Base-by-base conservation (phyloP, 1,284 basidiomycete species). In the Ganoderma meredithae region DNA sequence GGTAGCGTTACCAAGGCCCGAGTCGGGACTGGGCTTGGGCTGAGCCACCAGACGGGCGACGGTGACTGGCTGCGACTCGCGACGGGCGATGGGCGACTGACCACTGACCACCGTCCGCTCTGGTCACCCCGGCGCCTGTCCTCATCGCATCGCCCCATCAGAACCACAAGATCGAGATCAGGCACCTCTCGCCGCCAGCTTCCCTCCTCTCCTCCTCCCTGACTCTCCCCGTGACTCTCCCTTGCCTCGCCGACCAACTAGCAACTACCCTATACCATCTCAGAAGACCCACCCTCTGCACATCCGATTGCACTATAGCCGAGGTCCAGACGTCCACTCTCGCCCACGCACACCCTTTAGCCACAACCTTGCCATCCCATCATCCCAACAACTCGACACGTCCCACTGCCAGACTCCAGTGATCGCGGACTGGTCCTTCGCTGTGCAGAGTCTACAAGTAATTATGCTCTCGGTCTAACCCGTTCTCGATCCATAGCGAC, bases 151-250 rank as follows among this genome's bases (percentile, higher is more conserved):
- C 43, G 17, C 33, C 55, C 25, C 39, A 62, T 62, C 65, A 56
- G 65, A 56, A 62, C 61, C 41, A 52, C 47, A 7, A 22, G 36
- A 63, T 64, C 56, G 66, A 64, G 66, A 67, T 67, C 66, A 67
- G 62, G 66, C 62, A 64, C 62, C 39, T 43, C 58, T n/a, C n/a
- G n/a, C n/a, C n/a, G n/a, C n/a, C n/a, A n/a, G n/a, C n/a, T n/a
- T n/a, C n/a, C n/a, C n/a, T n/a, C n/a, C n/a, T n/a, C n/a, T n/a
- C n/a, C 22, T 4, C 49, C 49, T 19, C 49, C 27, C 49, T 31
- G 27, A 53, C 10, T 3, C 44, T 44, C 17, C 5, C 19, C 44
- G n/a, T 8, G 19, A 43, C 10, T 15, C 17, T 5, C 17, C 19
- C 43, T 44, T 31, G 6, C n/a, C 19, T 25, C 25, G 10, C 47